phyloP scores from a whole-genome alignment of 352 stramenopile genomes.

The Sclerospora graminicola region DNA sequence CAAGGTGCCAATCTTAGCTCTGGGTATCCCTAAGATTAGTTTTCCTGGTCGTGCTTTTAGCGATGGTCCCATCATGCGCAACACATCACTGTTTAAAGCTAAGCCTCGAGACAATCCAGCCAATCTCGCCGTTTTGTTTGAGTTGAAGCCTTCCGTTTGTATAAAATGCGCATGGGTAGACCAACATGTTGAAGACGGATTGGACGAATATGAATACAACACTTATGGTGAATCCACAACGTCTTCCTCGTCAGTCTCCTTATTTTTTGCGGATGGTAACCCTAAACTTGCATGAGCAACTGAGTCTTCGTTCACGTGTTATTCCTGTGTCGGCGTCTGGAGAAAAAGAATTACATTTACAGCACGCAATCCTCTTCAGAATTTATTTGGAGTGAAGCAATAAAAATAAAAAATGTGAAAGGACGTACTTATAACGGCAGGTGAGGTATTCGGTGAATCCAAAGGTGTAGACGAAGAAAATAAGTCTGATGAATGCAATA shows the following conservation, averaged over 20 bases:
- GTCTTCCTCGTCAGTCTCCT: constrained; percentile 15
- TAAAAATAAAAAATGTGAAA: too few species aligned
- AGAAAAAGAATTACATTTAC: too few species aligned
- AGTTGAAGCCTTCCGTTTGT: constrained; percentile 60
- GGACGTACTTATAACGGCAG: too few species aligned
- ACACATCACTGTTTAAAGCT: constrained; percentile 44
- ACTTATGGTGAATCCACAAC: constrained; percentile 19
- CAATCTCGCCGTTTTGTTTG: constrained; percentile 67
- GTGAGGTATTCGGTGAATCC: too few species aligned
- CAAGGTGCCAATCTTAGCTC: constrained; percentile 8
- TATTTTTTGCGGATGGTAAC: constrained; percentile 8
- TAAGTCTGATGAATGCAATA: too few species aligned
- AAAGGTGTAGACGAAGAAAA: too few species aligned
- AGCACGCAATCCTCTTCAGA: too few species aligned
- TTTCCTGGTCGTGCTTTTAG: constrained; percentile 68
- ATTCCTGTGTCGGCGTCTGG: too few species aligned
- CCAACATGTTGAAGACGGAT: constrained; percentile 24
- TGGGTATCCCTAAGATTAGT: constrained; percentile 43
- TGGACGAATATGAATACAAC: constrained; percentile 29
- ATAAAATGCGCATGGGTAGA: constrained; percentile 55
- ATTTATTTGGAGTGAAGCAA: too few species aligned
- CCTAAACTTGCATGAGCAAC: constrained; percentile 8
- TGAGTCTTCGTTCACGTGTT: too few species aligned
- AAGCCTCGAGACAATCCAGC: constrained; percentile 60
- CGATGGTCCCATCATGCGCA: constrained; percentile 63